These are phyloP conservation scores for Pyronema omphalodes DNA, from an alignment of 495 filamentous ascomycete species.

Conservation along the genomic window DNA sequence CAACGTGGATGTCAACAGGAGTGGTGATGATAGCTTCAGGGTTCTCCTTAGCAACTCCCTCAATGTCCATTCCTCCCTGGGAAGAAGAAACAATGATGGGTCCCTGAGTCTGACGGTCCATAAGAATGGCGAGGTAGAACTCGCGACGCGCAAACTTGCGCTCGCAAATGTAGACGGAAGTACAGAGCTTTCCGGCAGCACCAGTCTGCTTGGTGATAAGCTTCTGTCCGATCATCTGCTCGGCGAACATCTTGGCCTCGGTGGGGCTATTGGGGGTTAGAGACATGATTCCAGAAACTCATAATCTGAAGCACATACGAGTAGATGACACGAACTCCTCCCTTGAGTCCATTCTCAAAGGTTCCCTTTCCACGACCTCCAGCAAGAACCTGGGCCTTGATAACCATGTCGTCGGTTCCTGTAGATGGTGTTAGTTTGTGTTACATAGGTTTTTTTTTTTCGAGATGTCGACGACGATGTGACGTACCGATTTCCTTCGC, in stretches of 20 bases:
- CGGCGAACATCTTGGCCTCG: slow-evolving; percentile 91
- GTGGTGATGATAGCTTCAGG: slow-evolving; percentile 88
- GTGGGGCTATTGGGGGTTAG: slow-evolving; percentile 34
- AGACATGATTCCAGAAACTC: background rate
- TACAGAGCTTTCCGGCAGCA: slow-evolving; percentile 75
- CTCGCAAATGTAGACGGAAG: slow-evolving; percentile 94
- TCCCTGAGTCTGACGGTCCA: slow-evolving; percentile 82
- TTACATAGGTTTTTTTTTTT: background rate
- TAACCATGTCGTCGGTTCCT: slow-evolving; percentile 91
- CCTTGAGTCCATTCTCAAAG: slow-evolving; percentile 97
- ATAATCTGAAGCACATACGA: slow-evolving; percentile 37
- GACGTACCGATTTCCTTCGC: slow-evolving; percentile 64
- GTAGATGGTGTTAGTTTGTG: slow-evolving; percentile 4
- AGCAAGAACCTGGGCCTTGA: slow-evolving; percentile 97
- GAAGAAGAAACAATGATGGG: slow-evolving; percentile 95
- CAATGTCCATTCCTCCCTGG: slow-evolving; percentile 97
- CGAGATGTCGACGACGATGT: background rate
- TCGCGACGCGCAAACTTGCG: slow-evolving; percentile 97
- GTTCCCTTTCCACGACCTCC: slow-evolving; percentile 92
- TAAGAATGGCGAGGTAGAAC: slow-evolving; percentile 95
- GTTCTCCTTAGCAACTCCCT: slow-evolving; percentile 92
- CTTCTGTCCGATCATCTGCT: slow-evolving; percentile 99
- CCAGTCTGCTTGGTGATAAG: slow-evolving; percentile 99
- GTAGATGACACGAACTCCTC: slow-evolving; percentile 95
- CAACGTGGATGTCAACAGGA: slow-evolving; percentile 78